Evolutionary conservation across 371 early-diverging fungal genomes (phyloP), one percentile per base, ranked within the genome.

Genomic region (Rhizopus sp.): DNA sequence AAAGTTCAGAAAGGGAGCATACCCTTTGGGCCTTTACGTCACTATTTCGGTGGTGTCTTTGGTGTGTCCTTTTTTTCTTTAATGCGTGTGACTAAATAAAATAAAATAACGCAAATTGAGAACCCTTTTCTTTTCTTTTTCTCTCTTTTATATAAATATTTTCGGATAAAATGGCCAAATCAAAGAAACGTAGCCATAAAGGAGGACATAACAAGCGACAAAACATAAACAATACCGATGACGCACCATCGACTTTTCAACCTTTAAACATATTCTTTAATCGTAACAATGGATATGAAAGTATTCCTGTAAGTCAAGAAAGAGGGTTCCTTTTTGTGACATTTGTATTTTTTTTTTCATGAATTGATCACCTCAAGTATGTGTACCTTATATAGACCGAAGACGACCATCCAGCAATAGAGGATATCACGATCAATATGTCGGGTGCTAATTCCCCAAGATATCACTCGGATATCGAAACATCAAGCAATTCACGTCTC

Each of bases 391-490:
- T 31, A 12, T 30, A 47, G 32, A 30, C 9, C 17, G 29, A 52
- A 23, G 38, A 52, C 35, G 37, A 38, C 38, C 6, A 37, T 38
- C 38, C 33, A 16, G 33, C 32, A 7, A 3, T 49, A 6, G 50
- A 47, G 46, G 62, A 48, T 31, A 50, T 66, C 9, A 35, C 53
- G 12, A 66, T 66, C 40, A 57, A 62, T 32, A 58, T 66, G 55
- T 16, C 55, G 17, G 44, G 32, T 33, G 45, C 30, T 4, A 41
- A 12, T 10, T 38, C 60, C 41, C 55, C 52, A 30, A 48, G 33
- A 34, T 65, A 65, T 38, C 56, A 55, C 33, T 69, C 70, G 9
- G 70, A 69, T 38, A 50, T 60, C 1, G 70, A 69, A 32, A 65
- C 70, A 9, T 59, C 62, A 0, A 62, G 64, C 9, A 54, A 61